Evolutionary conservation across 116 monocot genomes (phyloP).

Genomic region (Trichopus zeylanicus): DNA sequence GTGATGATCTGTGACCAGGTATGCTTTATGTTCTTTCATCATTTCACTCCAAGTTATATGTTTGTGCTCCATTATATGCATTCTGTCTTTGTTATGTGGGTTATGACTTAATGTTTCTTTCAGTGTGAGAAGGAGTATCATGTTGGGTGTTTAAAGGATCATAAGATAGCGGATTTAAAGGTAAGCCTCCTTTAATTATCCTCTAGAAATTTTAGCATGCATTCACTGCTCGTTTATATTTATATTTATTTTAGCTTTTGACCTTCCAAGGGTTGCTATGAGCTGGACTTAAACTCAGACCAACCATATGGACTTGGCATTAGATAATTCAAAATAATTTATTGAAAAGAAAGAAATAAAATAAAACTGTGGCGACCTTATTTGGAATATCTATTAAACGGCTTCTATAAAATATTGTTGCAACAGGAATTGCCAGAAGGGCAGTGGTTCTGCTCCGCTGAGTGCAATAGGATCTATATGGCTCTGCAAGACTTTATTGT

Average conservation of each 20-base stretch:
- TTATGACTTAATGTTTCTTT: background rate
- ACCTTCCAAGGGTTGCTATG: too few species aligned
- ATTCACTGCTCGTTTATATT: too few species aligned
- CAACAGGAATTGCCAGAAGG: conserved; percentile 48
- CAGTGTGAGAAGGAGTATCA: conserved; percentile 98
- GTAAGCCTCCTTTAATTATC: too few species aligned
- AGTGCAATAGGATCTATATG: conserved; percentile 36
- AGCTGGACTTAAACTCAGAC: too few species aligned
- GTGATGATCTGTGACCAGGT: conserved; percentile 96
- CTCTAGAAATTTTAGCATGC: too few species aligned
- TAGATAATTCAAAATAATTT: too few species aligned
- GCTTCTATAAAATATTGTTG: background rate
- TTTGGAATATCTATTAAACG: background rate
- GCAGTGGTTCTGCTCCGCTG: conserved; percentile 54
- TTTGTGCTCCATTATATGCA: background rate
- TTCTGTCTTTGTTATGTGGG: background rate
- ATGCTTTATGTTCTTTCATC: conserved; percentile 13
- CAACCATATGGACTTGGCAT: too few species aligned
- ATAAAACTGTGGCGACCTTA: background rate
- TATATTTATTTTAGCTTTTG: background rate
- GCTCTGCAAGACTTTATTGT: conserved; percentile 27
- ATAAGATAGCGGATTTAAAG: conserved; percentile 73
- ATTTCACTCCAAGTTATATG: background rate
- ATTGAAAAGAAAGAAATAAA: too few species aligned
- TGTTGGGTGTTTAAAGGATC: conserved; percentile 85